Percentiles rank a stretch among this genome's conserved stretches.
Evolutionary conservation across 2,329 filamentous ascomycete genomes (phyloP).

Genomic region (Escovopsis sp.): DNA sequence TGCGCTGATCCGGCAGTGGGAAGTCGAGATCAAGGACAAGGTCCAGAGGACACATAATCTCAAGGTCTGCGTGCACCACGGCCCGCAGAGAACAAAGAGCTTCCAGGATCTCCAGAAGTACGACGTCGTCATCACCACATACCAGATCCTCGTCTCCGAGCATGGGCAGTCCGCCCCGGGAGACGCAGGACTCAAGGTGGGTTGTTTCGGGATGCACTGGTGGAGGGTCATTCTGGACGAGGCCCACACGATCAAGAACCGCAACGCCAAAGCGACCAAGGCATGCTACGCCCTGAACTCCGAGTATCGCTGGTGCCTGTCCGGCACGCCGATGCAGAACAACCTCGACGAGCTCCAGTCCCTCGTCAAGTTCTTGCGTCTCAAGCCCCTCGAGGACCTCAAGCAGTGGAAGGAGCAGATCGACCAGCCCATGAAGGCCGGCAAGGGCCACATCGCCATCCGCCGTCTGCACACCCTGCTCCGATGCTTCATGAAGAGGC

Average conservation of each 20-base stretch:
- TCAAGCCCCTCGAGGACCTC: conserved; percentile 80
- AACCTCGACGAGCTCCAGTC: conserved; percentile 94
- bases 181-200: conserved; percentile 50
- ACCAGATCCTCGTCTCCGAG: conserved; percentile 88
- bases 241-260: conserved; percentile 96
- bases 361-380: conserved; percentile 79
- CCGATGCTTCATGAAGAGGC: conserved; percentile 94
- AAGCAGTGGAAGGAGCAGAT: conserved; percentile 85
- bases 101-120: conserved; percentile 65
- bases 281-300: conserved; percentile 74
- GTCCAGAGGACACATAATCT: conserved; percentile 55
- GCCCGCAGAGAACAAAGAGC: conserved; percentile 67
- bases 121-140: conserved; percentile 94
- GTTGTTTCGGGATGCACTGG: conserved; percentile 87
- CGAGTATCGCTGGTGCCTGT: conserved; percentile 90
- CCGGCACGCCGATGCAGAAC: conserved; percentile 95
- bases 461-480: conserved; percentile 71
- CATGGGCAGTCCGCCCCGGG: conserved; percentile 54
- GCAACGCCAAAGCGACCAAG: conserved; percentile 88
- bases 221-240: conserved; percentile 92
- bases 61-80: conserved; percentile 82
- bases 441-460: conserved; percentile 79
- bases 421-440: conserved; percentile 75
- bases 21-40: conserved; percentile 77
- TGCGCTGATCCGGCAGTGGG: conserved; percentile 94